These are phyloP conservation scores for Neofusicoccum ribis DNA, from an alignment of 2,329 filamentous ascomycete genomes.

Conservation along the genomic window DNA sequence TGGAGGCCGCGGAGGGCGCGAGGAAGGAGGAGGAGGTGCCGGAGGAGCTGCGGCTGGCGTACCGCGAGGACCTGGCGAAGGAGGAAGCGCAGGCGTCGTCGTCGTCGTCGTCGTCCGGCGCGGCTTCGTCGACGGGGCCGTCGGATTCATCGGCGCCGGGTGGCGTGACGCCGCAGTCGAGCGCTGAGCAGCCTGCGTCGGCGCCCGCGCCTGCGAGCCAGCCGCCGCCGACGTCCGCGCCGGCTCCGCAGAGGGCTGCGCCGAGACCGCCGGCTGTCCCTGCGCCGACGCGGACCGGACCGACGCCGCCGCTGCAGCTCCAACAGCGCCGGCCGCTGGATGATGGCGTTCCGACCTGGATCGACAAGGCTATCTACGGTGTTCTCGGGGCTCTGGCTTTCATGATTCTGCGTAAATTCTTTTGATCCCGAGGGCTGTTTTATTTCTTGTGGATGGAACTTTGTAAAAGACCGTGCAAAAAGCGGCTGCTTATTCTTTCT, in stretches of 20 bases:
- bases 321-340: slow-evolving; percentile 20
- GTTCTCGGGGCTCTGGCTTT: slow-evolving; percentile 69
- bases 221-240: not conserved
- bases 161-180: not conserved
- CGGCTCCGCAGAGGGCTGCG: not conserved
- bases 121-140: not conserved
- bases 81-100: slow-evolving; percentile 24
- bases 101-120: slow-evolving; percentile 1
- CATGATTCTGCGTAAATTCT: slow-evolving; percentile 60
- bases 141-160: not conserved
- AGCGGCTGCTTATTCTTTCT: not conserved
- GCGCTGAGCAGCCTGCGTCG: not conserved
- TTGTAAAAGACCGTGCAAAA: not conserved
- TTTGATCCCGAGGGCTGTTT: slow-evolving; percentile 14
- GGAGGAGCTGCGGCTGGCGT: slow-evolving; percentile 64
- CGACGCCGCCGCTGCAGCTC: slow-evolving; percentile 13
- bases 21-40: slow-evolving; percentile 50
- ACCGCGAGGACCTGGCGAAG: slow-evolving; percentile 67
- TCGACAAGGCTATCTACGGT: slow-evolving; percentile 77
- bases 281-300: slow-evolving; percentile 20
- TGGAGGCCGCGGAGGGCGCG: slow-evolving; percentile 42
- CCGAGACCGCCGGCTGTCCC: slow-evolving; percentile 18
- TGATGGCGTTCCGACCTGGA: slow-evolving; percentile 68
- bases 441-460: not conserved
- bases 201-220: not conserved